A percentile compares a stretch with the other conserved stretches of the same genome.
These are phyloP conservation scores for Cylindrotheca closterium DNA, from an alignment of 108 stramenopile species.

Conservation along the genomic window DNA sequence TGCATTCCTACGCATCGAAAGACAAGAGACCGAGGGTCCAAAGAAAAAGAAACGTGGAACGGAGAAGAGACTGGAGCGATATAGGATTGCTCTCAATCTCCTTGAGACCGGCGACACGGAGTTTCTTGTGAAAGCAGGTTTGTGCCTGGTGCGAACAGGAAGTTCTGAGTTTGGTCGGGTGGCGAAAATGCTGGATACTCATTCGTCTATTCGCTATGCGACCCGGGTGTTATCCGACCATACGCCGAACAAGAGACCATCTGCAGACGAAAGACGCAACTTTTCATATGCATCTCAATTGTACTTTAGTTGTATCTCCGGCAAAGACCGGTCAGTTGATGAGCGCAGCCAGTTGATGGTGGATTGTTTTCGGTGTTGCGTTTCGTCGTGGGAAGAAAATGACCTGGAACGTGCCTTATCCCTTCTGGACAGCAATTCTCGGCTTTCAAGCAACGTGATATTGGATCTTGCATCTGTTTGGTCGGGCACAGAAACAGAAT, in stretches of 20 bases:
- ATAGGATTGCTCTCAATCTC: not conserved
- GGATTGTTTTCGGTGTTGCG: not conserved
- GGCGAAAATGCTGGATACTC: slow-evolving; percentile 40
- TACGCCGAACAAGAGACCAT: not conserved
- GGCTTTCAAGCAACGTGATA: not conserved
- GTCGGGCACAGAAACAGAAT: not conserved
- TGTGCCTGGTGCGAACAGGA: slow-evolving; percentile 36
- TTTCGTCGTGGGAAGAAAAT: not conserved
- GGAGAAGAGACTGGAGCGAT: not conserved
- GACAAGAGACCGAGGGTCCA: not conserved
- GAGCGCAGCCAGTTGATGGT: not conserved
- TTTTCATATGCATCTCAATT: not conserved
- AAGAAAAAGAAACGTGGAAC: not conserved
- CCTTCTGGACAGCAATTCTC: not conserved
- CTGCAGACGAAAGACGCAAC: not conserved
- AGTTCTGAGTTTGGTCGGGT: slow-evolving; percentile 17
- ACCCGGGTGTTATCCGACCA: not conserved
- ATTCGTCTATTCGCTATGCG: not conserved
- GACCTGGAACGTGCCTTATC: not conserved
- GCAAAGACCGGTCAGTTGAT: not conserved
- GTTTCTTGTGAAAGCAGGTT: slow-evolving; percentile 42
- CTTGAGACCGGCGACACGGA: slow-evolving; percentile 32
- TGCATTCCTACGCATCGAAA: slow-evolving; percentile 35
- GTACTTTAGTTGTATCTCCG: not conserved
- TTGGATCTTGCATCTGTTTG: not conserved